Evolutionary conservation across 2,329 filamentous ascomycete genomes (phyloP).

Genomic region (Diaporthe ilicicola): DNA sequence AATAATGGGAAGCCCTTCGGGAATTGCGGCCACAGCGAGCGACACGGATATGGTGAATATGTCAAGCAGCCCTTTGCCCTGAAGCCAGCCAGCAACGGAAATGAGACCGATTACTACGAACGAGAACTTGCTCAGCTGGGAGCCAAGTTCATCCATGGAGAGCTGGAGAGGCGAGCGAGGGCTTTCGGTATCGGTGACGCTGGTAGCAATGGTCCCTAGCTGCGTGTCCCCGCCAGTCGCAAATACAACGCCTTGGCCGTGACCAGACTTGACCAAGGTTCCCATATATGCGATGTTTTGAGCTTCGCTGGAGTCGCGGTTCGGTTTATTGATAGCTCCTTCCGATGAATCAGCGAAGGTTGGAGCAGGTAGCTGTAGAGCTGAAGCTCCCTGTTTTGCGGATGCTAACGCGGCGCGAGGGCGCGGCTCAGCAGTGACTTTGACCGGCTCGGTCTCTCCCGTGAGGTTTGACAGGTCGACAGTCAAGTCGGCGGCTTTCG

Average conservation of each 20-base stretch:
- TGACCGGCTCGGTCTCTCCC: slow-evolving; percentile 93
- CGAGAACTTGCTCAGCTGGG: slow-evolving; percentile 95
- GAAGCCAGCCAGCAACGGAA: slow-evolving; percentile 86
- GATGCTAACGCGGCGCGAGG: slow-evolving; percentile 42
- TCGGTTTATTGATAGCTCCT: slow-evolving; percentile 44
- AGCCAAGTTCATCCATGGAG: slow-evolving; percentile 97
- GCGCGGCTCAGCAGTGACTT: slow-evolving; percentile 73
- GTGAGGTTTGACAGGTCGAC: slow-evolving; percentile 98
- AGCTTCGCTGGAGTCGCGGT: slow-evolving; percentile 75
- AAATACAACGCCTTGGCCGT: slow-evolving; percentile 97
- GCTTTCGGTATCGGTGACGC: slow-evolving; percentile 93
- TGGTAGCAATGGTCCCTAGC: slow-evolving; percentile 95
- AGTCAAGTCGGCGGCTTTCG: slow-evolving; percentile 85
- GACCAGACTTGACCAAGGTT: slow-evolving; percentile 91
- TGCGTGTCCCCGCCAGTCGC: slow-evolving; percentile 93
- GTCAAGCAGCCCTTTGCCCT: slow-evolving; percentile 88
- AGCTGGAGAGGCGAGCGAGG: slow-evolving; percentile 92
- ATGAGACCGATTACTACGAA: slow-evolving; percentile 95
- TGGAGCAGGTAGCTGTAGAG: slow-evolving; percentile 44
- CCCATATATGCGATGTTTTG: slow-evolving; percentile 99
- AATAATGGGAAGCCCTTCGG: slow-evolving; percentile 95
- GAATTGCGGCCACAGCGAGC: slow-evolving; percentile 93
- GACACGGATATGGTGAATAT: slow-evolving; percentile 99
- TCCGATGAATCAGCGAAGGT: slow-evolving; percentile 49
- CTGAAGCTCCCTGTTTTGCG: slow-evolving; percentile 36